phyloP scores from a whole-genome alignment of 192 early-diverging fungal genomes.

The Rhizoclosmatium sp. region DNA sequence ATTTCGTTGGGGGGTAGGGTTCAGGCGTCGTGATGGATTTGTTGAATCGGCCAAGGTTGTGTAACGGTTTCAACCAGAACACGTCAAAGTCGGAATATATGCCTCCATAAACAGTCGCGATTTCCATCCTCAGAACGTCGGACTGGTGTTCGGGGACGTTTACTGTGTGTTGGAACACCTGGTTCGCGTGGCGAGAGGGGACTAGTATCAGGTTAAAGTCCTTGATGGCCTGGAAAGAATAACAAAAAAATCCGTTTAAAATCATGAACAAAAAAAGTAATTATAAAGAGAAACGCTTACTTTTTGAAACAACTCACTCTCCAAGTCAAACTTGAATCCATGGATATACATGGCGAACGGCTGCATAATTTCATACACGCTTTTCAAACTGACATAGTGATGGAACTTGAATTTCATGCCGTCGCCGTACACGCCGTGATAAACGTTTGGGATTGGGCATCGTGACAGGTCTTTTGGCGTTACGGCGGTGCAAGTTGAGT shows the following conservation, averaged over 20 bases:
- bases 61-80: conserved; percentile 52
- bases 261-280: background rate
- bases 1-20: background rate
- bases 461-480: background rate
- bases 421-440: conserved; percentile 16
- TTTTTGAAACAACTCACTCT: conserved; percentile 23
- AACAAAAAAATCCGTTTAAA: background rate
- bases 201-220: conserved; percentile 22
- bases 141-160: conserved; percentile 46
- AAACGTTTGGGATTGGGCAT: conserved; percentile 32
- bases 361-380: conserved; percentile 30
- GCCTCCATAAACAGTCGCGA: conserved; percentile 53
- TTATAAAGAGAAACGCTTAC: background rate
- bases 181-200: background rate
- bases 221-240: conserved; percentile 24
- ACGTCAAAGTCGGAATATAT: conserved; percentile 67
- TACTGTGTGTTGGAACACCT: background rate
- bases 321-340: conserved; percentile 24
- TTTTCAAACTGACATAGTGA: conserved; percentile 31
- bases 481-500: conserved; percentile 12
- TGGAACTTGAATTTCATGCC: conserved; percentile 29
- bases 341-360: conserved; percentile 36
- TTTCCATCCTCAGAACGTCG: conserved; percentile 56
- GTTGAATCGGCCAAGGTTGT: conserved; percentile 29
- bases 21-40: background rate